These are phyloP conservation scores for Plasmodium blacklocki DNA, from an alignment of 169 alveolate species.

Conservation along the genomic window DNA sequence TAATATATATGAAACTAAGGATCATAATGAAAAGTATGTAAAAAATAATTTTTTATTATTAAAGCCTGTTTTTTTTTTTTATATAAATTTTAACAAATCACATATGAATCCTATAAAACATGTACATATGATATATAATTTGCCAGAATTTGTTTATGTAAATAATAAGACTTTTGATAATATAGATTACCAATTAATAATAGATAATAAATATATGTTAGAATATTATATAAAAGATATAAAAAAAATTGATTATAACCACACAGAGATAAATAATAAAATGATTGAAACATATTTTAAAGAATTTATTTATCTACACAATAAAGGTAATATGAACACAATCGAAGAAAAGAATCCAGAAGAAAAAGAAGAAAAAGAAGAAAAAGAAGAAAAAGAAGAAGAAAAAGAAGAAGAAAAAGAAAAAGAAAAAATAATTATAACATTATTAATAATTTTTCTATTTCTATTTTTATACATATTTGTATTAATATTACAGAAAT, in stretches of 20 bases:
- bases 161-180: slow-evolving; percentile 16
- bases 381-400: background rate
- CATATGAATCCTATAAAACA: slow-evolving; percentile 27
- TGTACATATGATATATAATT: slow-evolving; percentile 15
- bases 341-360: background rate
- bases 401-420: background rate
- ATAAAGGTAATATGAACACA: background rate
- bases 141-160: slow-evolving; percentile 47
- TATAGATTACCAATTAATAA: background rate
- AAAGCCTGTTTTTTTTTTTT: slow-evolving; percentile 58
- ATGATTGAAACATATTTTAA: slow-evolving; percentile 2
- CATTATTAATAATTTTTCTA: background rate
- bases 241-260: background rate
- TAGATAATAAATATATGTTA: slow-evolving; percentile 1
- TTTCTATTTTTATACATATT: slow-evolving; percentile 23
- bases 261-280: slow-evolving; percentile 10
- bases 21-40: background rate
- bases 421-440: background rate
- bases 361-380: background rate
- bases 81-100: slow-evolving; percentile 24
- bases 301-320: slow-evolving; percentile 25
- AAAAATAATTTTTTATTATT: background rate
- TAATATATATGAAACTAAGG: background rate
- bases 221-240: slow-evolving; percentile 27
- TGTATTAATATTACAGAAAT: slow-evolving; percentile 13